These are phyloP conservation scores for Aureobasidium sp. DNA, from an alignment of 2,329 filamentous ascomycete species.

Conservation along the genomic window DNA sequence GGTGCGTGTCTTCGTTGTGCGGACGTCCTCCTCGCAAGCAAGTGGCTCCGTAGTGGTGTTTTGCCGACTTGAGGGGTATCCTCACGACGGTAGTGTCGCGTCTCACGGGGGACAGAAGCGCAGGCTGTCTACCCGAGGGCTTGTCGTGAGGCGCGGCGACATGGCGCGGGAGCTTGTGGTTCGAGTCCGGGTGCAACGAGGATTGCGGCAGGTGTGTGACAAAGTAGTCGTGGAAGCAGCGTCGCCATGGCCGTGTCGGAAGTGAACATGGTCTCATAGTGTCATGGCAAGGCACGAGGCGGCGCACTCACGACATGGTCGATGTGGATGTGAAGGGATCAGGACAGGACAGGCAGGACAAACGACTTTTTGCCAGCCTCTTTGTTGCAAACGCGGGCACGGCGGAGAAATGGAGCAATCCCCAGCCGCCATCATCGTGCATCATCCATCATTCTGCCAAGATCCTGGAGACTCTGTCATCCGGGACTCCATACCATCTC, in stretches of 20 bases:
- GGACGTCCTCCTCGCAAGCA: slow-evolving; percentile 71
- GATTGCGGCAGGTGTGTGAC: slow-evolving; percentile 91
- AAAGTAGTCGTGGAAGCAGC: slow-evolving; percentile 86
- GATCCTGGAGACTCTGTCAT: not conserved
- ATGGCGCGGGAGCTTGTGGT: slow-evolving; percentile 79
- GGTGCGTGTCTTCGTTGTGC: slow-evolving; percentile 89
- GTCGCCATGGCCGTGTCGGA: slow-evolving; percentile 15
- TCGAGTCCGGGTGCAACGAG: slow-evolving; percentile 82
- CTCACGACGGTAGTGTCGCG: slow-evolving; percentile 88
- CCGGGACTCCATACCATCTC: not conserved
- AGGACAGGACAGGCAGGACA: not conserved
- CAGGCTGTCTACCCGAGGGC: slow-evolving; percentile 27
- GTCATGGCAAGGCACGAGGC: not conserved
- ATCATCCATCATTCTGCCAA: not conserved
- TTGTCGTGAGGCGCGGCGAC: slow-evolving; percentile 67
- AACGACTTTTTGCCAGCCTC: not conserved
- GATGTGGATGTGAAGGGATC: not conserved
- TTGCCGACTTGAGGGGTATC: slow-evolving; percentile 85
- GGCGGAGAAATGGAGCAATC: slow-evolving; percentile 1
- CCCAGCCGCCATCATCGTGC: not conserved
- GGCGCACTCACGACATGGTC: not conserved
- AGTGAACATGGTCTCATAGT: slow-evolving; percentile 6
- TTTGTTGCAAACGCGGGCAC: not conserved
- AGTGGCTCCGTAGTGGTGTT: slow-evolving; percentile 85
- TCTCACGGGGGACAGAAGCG: slow-evolving; percentile 33